Percentiles rank a stretch among this genome's conserved stretches.
Evolutionary conservation across 768 basidiomycete genomes (phyloP).

Genomic region (Suillus paluster): DNA sequence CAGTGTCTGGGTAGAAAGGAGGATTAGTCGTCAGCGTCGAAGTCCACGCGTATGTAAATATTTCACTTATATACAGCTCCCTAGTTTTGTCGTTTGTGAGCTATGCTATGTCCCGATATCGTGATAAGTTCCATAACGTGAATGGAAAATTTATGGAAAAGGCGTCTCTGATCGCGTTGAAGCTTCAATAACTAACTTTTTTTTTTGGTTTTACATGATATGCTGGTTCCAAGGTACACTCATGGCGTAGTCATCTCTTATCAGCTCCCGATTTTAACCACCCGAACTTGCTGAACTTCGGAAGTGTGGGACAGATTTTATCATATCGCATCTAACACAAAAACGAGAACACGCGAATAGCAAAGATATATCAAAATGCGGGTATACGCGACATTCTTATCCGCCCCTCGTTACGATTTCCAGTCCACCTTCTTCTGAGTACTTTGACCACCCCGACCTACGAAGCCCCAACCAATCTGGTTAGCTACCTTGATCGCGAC

Average conservation of each 20-base stretch:
- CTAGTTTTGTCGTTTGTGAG: constrained; percentile 2
- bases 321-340: too few relatives aligned
- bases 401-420: constrained; percentile 1
- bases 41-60: background rate
- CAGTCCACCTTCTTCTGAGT: constrained; percentile 10
- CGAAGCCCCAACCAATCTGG: constrained; percentile 60
- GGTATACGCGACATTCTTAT: background rate
- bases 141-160: background rate
- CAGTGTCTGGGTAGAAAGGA: background rate
- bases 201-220: too few relatives aligned
- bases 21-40: background rate
- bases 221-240: too few relatives aligned
- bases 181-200: too few relatives aligned
- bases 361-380: background rate
- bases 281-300: too few relatives aligned
- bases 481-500: constrained; percentile 49
- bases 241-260: too few relatives aligned
- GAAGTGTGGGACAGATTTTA: too few relatives aligned
- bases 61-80: background rate
- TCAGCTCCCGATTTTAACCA: too few relatives aligned
- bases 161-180: too few relatives aligned
- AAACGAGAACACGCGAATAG: background rate
- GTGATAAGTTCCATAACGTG: background rate
- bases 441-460: constrained; percentile 40
- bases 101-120: background rate